Evolutionary conservation across 805 yeast genomes (phyloP).

Genomic region (Starmerella stellata): DNA sequence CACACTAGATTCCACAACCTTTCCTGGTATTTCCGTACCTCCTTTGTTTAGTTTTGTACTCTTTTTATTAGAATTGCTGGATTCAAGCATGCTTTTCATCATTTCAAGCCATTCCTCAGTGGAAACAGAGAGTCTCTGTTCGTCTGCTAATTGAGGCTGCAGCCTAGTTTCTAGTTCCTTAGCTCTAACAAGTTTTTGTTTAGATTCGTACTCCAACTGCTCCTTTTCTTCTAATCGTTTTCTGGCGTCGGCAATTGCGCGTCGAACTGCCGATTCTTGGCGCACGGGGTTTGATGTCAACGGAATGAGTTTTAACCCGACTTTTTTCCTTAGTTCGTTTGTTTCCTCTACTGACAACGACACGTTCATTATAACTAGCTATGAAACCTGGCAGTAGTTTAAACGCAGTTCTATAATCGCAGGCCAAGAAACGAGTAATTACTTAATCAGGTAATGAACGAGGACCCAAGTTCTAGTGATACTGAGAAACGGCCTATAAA

Average conservation of each 20-base stretch:
- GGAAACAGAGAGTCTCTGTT: not conserved
- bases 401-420: too few species aligned
- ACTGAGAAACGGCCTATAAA: not conserved
- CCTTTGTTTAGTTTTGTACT: too few species aligned
- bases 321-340: conserved; percentile 31
- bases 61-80: too few species aligned
- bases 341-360: conserved; percentile 35
- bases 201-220: too few species aligned
- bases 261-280: not conserved
- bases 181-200: too few species aligned
- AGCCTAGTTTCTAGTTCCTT: not conserved
- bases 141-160: too few species aligned
- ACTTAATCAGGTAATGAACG: too few species aligned
- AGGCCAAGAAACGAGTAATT: too few species aligned
- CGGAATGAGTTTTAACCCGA: conserved; percentile 38
- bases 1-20: not conserved
- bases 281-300: not conserved
- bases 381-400: too few species aligned
- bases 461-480: not conserved
- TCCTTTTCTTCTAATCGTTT: not conserved
- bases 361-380: too few species aligned
- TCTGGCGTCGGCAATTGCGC: not conserved
- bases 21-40: too few species aligned
- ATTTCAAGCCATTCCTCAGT: not conserved
- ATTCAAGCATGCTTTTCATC: not conserved